Evolutionary conservation across 2,329 filamentous ascomycete species (phyloP).

Genomic region (Fusarium euwallaceae): DNA sequence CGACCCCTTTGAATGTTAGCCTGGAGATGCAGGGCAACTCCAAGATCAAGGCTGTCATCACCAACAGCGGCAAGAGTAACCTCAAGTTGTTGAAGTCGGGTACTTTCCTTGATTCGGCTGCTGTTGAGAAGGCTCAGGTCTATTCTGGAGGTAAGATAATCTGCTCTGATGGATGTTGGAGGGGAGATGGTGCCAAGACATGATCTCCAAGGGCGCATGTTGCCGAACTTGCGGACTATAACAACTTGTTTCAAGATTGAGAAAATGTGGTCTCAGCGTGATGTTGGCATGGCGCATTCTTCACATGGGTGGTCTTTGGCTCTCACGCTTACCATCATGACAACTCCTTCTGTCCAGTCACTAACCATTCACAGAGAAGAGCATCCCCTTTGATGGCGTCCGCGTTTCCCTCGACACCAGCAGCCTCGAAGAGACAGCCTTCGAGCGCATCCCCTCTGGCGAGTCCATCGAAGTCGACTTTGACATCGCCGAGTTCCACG

Average conservation of each 20-base stretch:
- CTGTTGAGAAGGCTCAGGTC: conserved; percentile 67
- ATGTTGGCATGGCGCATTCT: background rate
- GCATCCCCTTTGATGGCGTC: conserved; percentile 66
- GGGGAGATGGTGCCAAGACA: too few relatives aligned
- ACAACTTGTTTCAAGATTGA: too few relatives aligned
- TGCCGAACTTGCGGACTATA: too few relatives aligned
- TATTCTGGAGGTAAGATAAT: conserved; percentile 57
- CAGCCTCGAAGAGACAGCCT: conserved; percentile 61
- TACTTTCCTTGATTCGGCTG: conserved; percentile 64
- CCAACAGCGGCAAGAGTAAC: conserved; percentile 63
- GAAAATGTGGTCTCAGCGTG: too few relatives aligned
- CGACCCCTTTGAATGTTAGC: conserved; percentile 58
- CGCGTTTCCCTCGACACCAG: conserved; percentile 62
- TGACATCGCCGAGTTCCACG: conserved; percentile 68
- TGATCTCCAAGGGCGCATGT: background rate
- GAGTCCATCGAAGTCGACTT: conserved; percentile 66
- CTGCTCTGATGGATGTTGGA: background rate
- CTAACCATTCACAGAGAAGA: conserved; percentile 44
- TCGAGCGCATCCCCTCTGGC: conserved; percentile 62
- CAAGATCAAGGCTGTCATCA: conserved; percentile 65
- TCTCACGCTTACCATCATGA: too few relatives aligned
- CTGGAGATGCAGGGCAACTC: conserved; percentile 65
- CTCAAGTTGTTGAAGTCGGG: conserved; percentile 67
- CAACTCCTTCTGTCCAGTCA: background rate
- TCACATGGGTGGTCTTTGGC: background rate